These are phyloP conservation scores for Neofusicoccum laricinum DNA, from an alignment of 2,329 filamentous ascomycete species.

Conservation along the genomic window DNA sequence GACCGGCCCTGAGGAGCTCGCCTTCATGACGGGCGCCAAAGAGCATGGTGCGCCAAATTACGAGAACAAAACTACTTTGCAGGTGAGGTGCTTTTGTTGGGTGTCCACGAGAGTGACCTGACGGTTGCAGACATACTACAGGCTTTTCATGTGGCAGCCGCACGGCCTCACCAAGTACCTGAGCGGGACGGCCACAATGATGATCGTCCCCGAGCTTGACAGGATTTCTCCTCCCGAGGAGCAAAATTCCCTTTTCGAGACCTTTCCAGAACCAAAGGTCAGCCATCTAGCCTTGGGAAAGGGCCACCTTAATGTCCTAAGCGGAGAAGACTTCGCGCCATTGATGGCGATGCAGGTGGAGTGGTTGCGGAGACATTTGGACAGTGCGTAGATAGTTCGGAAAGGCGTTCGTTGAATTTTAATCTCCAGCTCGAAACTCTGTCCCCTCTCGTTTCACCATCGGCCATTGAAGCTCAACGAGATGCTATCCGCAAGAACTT, in stretches of 20 bases:
- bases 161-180: conserved; percentile 7
- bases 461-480: too few species aligned
- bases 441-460: too few species aligned
- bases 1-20: background rate
- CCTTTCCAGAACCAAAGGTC: conserved; percentile 23
- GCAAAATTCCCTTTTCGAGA: conserved; percentile 23
- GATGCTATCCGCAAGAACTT: too few species aligned
- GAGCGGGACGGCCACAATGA: conserved; percentile 25
- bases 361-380: background rate
- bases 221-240: conserved; percentile 23
- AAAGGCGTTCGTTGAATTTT: background rate
- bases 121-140: conserved; percentile 31
- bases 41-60: conserved; percentile 4
- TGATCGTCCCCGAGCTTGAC: conserved; percentile 28
- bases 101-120: too few species aligned
- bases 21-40: background rate
- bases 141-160: conserved; percentile 15
- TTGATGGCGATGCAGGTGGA: background rate
- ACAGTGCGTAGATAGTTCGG: background rate
- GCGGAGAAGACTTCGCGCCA: conserved; percentile 20
- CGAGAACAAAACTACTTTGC: conserved; percentile 27
- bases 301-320: conserved; percentile 27
- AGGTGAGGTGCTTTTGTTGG: too few species aligned
- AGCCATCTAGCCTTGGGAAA: conserved; percentile 23
- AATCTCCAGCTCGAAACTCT: background rate